Percentiles rank a stretch among this genome's conserved stretches.
Evolutionary conservation across 2,329 filamentous ascomycete genomes (phyloP).

Genomic region (Aspergillus sclerotialis): DNA sequence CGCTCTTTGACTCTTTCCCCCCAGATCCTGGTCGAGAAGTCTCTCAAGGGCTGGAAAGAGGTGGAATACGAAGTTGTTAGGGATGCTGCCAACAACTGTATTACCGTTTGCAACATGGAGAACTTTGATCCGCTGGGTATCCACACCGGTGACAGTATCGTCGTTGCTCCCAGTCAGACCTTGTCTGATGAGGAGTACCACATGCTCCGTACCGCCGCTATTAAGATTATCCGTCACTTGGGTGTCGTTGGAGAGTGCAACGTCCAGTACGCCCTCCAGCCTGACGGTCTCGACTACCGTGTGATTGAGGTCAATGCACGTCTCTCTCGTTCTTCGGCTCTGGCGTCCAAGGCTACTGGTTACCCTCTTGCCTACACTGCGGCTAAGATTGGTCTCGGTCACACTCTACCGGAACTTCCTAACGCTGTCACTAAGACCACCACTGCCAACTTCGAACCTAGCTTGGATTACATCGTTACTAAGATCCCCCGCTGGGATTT

Average conservation of each 20-base stretch:
- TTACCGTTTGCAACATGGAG: constrained; percentile 98
- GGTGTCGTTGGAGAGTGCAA: constrained; percentile 98
- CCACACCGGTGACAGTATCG: constrained; percentile 97
- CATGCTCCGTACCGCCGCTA: constrained; percentile 95
- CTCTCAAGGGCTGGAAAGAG: constrained; percentile 98
- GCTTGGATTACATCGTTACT: constrained; percentile 93
- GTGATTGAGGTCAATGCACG: constrained; percentile 99
- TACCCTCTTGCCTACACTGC: constrained; percentile 97
- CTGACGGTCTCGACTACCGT: constrained; percentile 93
- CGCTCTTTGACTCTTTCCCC: constrained; percentile 88
- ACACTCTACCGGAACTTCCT: constrained; percentile 89
- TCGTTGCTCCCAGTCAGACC: constrained; percentile 94
- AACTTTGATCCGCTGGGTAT: constrained; percentile 98
- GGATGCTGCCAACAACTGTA: constrained; percentile 96
- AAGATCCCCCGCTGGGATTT: constrained; percentile 99
- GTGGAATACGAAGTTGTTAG: constrained; percentile 98
- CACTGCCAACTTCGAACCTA: constrained; percentile 97
- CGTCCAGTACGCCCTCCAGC: constrained; percentile 94
- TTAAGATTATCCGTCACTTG: constrained; percentile 96
- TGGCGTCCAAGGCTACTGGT: constrained; percentile 96
- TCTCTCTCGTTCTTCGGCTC: constrained; percentile 91
- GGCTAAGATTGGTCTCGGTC: constrained; percentile 94
- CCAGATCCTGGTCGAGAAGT: constrained; percentile 97
- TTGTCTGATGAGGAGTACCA: constrained; percentile 98
- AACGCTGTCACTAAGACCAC: constrained; percentile 98